Evolutionary conservation across 2,329 filamentous ascomycete genomes (phyloP), one percentile per base, ranked within the genome.

Genomic region (Bipolaris zeicola): DNA sequence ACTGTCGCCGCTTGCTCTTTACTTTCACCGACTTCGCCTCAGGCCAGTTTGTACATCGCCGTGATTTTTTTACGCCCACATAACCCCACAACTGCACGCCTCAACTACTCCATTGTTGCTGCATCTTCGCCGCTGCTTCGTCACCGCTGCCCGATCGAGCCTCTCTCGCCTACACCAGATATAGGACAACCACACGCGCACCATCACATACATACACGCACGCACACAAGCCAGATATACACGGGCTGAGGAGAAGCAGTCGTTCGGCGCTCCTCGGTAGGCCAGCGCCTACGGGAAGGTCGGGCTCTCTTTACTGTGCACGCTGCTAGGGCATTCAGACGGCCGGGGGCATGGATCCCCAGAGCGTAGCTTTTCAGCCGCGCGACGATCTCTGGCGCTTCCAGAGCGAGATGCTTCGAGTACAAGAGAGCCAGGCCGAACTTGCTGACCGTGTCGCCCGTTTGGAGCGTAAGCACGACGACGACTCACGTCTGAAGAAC

Each of bases 401-500:
- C 59, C 83, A 87, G 65, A 82, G 82, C 72, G 85, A 88, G 62
- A 79, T 89, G 70, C 83, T 83, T 64, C 82, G 85, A 57, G 76
- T 89, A 36, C 85, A 86, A 65, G 80, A 84, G 63, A 79, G 81
- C 16, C 86, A 88, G 70, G 78, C 81, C 49, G 85, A 87, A 60
- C 85, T 88, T 72, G 78, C 81, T 42, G 85, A 88, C 64, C 82
- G 86, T 54, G 80, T 89, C 60, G 78, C 83, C 54, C 81, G 84
- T 55, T 73, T 89, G 57, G 87, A 89, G 72, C 81, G 85, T 56
- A 82, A 83, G 59, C 83, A 83, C 57, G 85, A 88, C 63, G 85
- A 88, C 64, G 85, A 88, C 76, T 82, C 82, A 53, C 80, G 83
- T 62, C 76, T 87, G 76, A 96, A 94, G 77, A 96, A 90, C 59